Base-by-base conservation (phyloP, 805 yeast species). In the Starmerella floricola region DNA sequence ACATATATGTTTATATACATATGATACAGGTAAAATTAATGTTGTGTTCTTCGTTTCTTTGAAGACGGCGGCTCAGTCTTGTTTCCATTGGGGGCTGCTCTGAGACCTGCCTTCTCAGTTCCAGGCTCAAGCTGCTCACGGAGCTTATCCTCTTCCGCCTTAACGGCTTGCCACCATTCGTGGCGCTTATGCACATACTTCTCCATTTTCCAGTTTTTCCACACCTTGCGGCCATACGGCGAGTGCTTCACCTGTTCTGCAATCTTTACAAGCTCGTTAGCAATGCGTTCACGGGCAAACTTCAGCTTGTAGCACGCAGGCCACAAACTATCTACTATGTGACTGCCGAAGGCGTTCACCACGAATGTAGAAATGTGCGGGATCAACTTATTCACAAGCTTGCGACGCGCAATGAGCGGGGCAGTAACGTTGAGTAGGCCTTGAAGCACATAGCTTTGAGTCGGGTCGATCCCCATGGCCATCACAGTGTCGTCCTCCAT, bases 181-280 rank as follows among this genome's bases (percentile, higher is more conserved):
- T 67, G 73, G 59, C 78, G 73, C 61, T 78, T 77, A 57, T 93
- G 70, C 10, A 65, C 57, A 55, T 76, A 88, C 53, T 78, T 62
- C 58, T 91, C 97, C 78, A 88, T 71, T 24, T 72, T 64, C 96
- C 96, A 91, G 60, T 88, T 88, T 59, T 79, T 83, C 97, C 96
- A 91, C 1, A 91, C 97, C 53, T 76, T 71, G 57, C 79, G 74
- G 28, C 98, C 98, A 56, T 88, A 91, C 11, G 67, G 72, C 56
- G 94, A 82, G 47, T 78, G 84, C 64, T 91, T 86, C 34, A 91
- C 80, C 47, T 70, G 68, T 30, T 74, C 79, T 31, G 78, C 71
- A 33, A 77, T 71, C 15, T 65, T 69, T 11, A 49, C 44, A 46
- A 88, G 63, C 45, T 77, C 78, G 19, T 71, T 69, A 0, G 94